Evolutionary conservation across 352 stramenopile genomes (phyloP), one percentile per base, ranked within the genome.

Genomic region (Globisporangium lucens): DNA sequence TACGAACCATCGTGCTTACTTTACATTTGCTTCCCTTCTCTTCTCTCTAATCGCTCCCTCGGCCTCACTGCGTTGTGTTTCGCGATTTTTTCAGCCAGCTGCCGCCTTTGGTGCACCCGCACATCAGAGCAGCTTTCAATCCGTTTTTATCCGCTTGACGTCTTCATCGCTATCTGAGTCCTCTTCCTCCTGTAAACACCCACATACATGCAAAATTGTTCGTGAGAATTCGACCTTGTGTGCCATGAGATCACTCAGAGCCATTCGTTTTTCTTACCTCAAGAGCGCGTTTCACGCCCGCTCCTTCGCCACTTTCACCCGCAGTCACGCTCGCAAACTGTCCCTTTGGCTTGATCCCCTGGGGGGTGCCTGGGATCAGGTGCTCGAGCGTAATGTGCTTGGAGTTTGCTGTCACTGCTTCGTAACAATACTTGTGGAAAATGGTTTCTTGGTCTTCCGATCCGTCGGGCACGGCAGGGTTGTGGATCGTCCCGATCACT

Each of bases 401-500:
- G 38, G 87, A 93, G 65, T 94, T 92, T 10, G 83, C 66, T 65
- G 93, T 87, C 27, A 93, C 88, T 8, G 86, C 91, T 51, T 96
- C 88, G 68, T 93, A 94, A 64, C 88, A 96, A 62, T 94, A 95
- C 75, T 94, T 94, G 83, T 96, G 88, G 69, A 96, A 94, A 56
- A 96, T 96, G 3, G 87, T 94, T 47, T 88, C 75, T 13, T 90
- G 75, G 60, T 82, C 75, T 20, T 68, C 60, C 5, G 64, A 64
- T 24, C 77, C 75, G 15, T 76, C 74, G 2, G 77, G 72, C 41
- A 67, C 67, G 0, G 71, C 63, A 1, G 64, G 64, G 55, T 91
- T 75, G 65, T 91, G 82, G 55, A 95, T 91, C 57, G 76, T 87
- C 9, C 82, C 88, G n/a, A 83, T 71, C 30, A 95, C 83, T 1